Base-by-base conservation (phyloP, 192 early-diverging fungal genomes). In the Coemansia guatemalensis region DNA sequence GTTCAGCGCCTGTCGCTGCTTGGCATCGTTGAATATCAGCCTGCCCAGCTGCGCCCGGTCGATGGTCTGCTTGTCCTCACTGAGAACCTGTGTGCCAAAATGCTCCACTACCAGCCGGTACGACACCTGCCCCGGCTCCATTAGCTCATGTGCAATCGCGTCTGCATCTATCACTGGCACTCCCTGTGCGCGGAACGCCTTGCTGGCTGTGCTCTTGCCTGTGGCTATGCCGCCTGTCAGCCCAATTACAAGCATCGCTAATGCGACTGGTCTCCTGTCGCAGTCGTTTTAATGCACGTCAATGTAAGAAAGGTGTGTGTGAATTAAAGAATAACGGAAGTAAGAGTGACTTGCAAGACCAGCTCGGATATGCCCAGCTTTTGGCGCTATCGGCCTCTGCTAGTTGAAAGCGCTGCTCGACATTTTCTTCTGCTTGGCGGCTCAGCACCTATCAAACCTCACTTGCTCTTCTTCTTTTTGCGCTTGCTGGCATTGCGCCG, bases 151-250 rank as follows among this genome's bases (percentile, higher is more conserved):
- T 2, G 97, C 97, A 56, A 99, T 88, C 14, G 84, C 62, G 74
- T 98, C 97, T 17, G 93, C 92, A 64, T 99, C 97, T 26, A 99
- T 86, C 47, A 99, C 81, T 6, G 95, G 90, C 20, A 92, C 72
- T 2, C 67, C 74, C 24, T 67, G 66, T 3, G 84, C 73, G 11
- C 60, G 53, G 29, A 96, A 78, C 26, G 87, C 83, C 8, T 72
- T 62, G 26, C 90, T 90, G 27, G 95, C 92, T 6, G 93, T 96
- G 49, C 90, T 91, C 78, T 98, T 98, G 58, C 90, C 91, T 11
- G 90, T 87, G 26, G 94, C 92, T 53, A 99, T 99, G 26, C 95
- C 95, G 56, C 97, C 97, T 8, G 97, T 99, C 41, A 99, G 83
- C 11, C 96, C 96, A 35, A 97, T 73, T 23, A 99, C 73, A 53